phyloP scores from a whole-genome alignment of 257 asterid genomes.

The Solanum chmielewskii region DNA sequence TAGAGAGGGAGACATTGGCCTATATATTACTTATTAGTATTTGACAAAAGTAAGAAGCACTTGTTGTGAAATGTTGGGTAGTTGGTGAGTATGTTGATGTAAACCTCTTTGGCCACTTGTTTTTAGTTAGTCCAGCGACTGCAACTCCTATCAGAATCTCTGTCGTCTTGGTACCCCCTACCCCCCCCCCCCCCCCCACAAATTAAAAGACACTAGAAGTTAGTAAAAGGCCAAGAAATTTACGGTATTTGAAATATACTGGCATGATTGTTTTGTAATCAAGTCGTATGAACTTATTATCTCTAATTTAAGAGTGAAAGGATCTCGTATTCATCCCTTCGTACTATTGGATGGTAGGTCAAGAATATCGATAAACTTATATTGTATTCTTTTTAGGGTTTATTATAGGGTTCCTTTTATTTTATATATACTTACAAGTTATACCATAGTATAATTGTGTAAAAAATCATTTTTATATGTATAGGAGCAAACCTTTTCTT shows the following conservation, averaged over 20 bases:
- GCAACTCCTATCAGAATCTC: constrained; percentile 21
- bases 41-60: neutral
- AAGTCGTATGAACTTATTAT: neutral
- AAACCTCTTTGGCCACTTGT: neutral
- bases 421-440: neutral
- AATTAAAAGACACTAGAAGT: no score
- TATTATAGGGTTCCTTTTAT: no score
- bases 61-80: constrained; percentile 5
- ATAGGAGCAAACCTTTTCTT: neutral
- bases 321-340: neutral
- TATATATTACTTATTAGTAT: neutral
- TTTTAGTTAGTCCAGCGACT: constrained; percentile 10
- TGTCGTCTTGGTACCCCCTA: constrained; percentile 14
- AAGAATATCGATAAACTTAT: neutral
- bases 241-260: neutral
- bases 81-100: constrained; percentile 6
- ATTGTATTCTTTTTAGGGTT: neutral
- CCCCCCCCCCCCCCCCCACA: fast-evolving
- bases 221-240: neutral
- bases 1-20: neutral
- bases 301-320: neutral
- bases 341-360: neutral
- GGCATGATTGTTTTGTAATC: neutral
- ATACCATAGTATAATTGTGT: neutral
- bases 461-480: neutral